These are phyloP conservation scores for Diplotaxis tenuifolia DNA, from an alignment of 345 rosid genomes.

Conservation along the genomic window DNA sequence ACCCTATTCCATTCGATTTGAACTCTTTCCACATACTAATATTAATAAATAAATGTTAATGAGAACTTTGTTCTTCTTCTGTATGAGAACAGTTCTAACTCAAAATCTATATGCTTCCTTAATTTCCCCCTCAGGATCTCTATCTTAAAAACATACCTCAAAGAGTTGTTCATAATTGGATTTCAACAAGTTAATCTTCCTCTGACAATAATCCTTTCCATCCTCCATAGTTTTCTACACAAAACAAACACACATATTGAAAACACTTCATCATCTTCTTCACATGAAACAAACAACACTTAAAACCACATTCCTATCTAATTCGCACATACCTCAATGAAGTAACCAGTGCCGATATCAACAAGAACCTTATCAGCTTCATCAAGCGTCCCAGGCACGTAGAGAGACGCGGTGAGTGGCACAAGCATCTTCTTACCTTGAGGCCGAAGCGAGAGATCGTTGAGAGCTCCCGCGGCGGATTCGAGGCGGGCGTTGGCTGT, in stretches of 20 bases:
- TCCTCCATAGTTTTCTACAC: slow-evolving; percentile 83
- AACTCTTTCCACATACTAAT: background rate
- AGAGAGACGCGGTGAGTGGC: slow-evolving; percentile 93
- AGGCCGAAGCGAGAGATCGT: slow-evolving; percentile 77
- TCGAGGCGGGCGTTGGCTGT: slow-evolving; percentile 88
- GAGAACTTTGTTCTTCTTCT: background rate
- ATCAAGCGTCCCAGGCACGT: slow-evolving; percentile 83
- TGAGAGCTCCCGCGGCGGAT: slow-evolving; percentile 70
- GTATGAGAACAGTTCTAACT: background rate
- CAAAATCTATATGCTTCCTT: background rate
- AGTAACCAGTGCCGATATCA: slow-evolving; percentile 97
- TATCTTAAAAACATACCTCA: slow-evolving; percentile 56
- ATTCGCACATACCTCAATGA: slow-evolving; percentile 65
- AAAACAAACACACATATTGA: slow-evolving; percentile 16
- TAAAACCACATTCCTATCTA: background rate
- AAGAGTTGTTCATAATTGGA: slow-evolving; percentile 93
- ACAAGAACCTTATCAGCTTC: slow-evolving; percentile 79
- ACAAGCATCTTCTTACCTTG: slow-evolving; percentile 83
- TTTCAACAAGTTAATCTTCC: slow-evolving; percentile 86
- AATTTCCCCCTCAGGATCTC: background rate
- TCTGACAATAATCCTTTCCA: slow-evolving; percentile 91
- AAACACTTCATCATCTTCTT: background rate
- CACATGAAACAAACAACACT: background rate
- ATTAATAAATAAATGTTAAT: background rate
- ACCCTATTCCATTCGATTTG: background rate